Evolutionary conservation across 139 green algal species (phyloP).

Genomic region (Mesotaenium endlicherianum): DNA sequence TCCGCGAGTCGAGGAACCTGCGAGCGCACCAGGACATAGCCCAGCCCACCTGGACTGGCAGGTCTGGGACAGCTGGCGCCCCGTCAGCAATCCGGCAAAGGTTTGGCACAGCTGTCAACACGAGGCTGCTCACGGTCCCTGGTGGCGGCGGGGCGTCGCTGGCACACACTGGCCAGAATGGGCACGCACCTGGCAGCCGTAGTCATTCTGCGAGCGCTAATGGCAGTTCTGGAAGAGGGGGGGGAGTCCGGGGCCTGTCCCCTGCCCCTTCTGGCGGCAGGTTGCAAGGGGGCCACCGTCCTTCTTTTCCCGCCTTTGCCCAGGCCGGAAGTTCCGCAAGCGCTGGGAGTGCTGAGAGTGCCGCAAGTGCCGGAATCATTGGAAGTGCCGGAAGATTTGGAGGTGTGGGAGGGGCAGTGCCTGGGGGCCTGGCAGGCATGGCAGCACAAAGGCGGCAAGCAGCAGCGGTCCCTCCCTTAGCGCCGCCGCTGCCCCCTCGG

Average conservation of each 20-base stretch:
- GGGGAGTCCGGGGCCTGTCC: background rate
- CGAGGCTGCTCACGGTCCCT: too few species aligned
- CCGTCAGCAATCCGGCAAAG: slow-evolving; percentile 16
- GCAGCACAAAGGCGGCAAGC: background rate
- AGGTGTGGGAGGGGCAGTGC: background rate
- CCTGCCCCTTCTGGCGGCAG: too few species aligned
- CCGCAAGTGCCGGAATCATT: too few species aligned
- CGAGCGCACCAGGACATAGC: slow-evolving; percentile 57
- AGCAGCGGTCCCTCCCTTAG: too few species aligned
- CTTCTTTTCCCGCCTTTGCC: too few species aligned
- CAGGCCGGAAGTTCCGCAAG: too few species aligned
- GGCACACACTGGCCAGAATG: background rate
- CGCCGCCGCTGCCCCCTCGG: too few species aligned
- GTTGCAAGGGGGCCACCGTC: too few species aligned
- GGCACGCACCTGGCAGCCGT: background rate
- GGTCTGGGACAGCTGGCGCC: slow-evolving; percentile 65
- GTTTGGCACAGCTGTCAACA: too few species aligned
- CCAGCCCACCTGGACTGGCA: slow-evolving; percentile 85
- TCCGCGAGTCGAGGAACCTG: slow-evolving; percentile 59
- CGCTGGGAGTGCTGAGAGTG: too few species aligned
- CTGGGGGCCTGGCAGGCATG: background rate
- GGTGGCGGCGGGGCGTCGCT: background rate
- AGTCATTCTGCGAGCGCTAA: background rate
- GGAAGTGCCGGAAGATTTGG: too few species aligned
- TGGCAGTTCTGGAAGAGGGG: background rate